phyloP scores from a whole-genome alignment of 2,329 filamentous ascomycete species.

The Harringtonia aguacate region DNA sequence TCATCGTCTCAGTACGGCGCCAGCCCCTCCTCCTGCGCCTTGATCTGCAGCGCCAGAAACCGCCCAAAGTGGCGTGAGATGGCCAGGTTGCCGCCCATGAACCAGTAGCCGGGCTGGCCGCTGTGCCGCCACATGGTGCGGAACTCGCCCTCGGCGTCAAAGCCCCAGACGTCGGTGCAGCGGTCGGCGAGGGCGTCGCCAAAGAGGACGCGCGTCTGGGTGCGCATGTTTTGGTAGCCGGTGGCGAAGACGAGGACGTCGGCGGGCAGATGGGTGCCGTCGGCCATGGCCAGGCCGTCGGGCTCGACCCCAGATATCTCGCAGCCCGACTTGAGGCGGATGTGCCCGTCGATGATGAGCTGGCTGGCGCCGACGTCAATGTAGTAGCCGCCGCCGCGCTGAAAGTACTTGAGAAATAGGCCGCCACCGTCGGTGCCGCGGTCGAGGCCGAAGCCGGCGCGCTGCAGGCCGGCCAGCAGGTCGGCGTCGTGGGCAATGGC shows the following conservation, averaged over 20 bases:
- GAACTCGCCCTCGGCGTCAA: slow-evolving; percentile 45
- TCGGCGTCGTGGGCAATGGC: slow-evolving; percentile 24
- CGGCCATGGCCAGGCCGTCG: slow-evolving; percentile 29
- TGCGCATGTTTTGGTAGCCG: slow-evolving; percentile 55
- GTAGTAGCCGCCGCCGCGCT: slow-evolving; percentile 51
- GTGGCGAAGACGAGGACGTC: slow-evolving; percentile 48
- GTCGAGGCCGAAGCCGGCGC: slow-evolving; percentile 48
- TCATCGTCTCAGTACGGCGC: slow-evolving; percentile 2
- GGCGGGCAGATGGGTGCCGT: slow-evolving; percentile 38
- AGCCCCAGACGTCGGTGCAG: slow-evolving; percentile 49
- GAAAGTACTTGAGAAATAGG: slow-evolving; percentile 47
- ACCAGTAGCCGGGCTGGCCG: slow-evolving; percentile 55
- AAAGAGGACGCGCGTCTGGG: slow-evolving; percentile 47
- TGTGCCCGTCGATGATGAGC: slow-evolving; percentile 43
- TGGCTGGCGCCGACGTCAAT: slow-evolving; percentile 44
- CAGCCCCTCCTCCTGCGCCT: slow-evolving; percentile 20
- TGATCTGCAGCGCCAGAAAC: slow-evolving; percentile 41
- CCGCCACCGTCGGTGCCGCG: slow-evolving; percentile 42
- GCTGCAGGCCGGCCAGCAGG: slow-evolving; percentile 36
- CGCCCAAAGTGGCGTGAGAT: slow-evolving; percentile 50
- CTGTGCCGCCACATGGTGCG: slow-evolving; percentile 47
- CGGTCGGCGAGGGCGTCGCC: slow-evolving; percentile 49
- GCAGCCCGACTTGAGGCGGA: slow-evolving; percentile 41
- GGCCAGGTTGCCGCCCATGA: slow-evolving; percentile 53
- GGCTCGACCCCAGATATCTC: slow-evolving; percentile 34